Conservation (phyloP, 2,329 filamentous ascomycete genomes). For the Proliferodiscus dingleyae region DNA sequence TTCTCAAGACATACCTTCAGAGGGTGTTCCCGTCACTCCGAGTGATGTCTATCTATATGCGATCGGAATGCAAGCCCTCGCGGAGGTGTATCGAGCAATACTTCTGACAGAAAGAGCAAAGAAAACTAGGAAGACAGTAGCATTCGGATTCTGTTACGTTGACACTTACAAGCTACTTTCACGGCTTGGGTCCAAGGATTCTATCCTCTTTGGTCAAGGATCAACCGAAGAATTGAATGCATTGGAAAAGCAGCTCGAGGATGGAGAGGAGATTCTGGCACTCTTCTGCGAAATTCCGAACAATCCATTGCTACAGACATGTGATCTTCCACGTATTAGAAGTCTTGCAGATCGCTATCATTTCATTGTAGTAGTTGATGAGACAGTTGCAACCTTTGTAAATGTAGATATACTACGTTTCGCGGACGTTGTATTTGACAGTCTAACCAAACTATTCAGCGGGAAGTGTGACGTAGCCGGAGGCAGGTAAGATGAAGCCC, state of each 20-base stretch:
- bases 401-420: conserved; percentile 85
- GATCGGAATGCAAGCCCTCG: not conserved
- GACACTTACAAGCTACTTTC: not conserved
- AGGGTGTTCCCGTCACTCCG: not conserved
- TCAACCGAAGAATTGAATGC: conserved; percentile 53
- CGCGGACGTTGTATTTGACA: conserved; percentile 85
- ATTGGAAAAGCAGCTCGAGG: conserved; percentile 62
- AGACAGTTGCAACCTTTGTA: conserved; percentile 89
- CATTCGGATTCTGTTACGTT: not conserved
- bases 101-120: not conserved
- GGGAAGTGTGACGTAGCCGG: conserved; percentile 97
- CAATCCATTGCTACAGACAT: conserved; percentile 78
- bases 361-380: conserved; percentile 88
- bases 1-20: not conserved
- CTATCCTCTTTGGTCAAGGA: not conserved
- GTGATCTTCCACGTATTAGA: conserved; percentile 73
- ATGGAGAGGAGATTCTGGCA: conserved; percentile 68
- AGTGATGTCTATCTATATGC: not conserved
- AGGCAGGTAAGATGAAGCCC: conserved; percentile 47
- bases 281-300: conserved; percentile 91
- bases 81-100: not conserved
- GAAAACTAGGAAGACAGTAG: not conserved
- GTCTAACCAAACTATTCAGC: conserved; percentile 90
- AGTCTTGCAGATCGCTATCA: conserved; percentile 71
- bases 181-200: not conserved